Evolutionary conservation across 331 rosid species (phyloP), one percentile per base, ranked within the genome.

Genomic region (Quercus phellos): DNA sequence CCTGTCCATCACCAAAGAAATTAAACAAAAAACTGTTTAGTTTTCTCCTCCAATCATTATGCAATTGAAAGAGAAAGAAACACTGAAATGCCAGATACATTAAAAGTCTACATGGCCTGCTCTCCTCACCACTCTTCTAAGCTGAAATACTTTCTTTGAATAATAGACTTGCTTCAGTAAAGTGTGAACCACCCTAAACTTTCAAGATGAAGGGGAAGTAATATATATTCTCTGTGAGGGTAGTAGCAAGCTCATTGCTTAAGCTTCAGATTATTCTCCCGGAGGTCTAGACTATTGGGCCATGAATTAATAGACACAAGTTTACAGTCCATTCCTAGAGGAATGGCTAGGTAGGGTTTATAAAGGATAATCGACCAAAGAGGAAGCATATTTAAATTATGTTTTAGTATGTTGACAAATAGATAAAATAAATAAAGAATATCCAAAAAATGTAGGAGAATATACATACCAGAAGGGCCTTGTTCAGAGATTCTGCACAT

Each of bases 401-500:
- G 68, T 63, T 71, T 27, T 19, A 8, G 24, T 70, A 71, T 71
- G 64, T 27, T 27, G 32, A 51, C 1, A 2, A 76, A 70, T 51
- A 61, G 11, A 27, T 22, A 51, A 50, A 51, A 16, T 11, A 26
- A 66, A 13, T 16, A 55, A 32, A 54, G 74, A 43, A 69, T 73
- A 71, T 51, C 5, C 67, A 71, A 34, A 59, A 35, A 16, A 46
- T 77, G 70, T 18, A 50, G 78, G 80, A 2, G 63, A 78, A 56
- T 63, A 80, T 81, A 90, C 90, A 77, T 75, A 91, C 98, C 94
- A 54, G 87, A 60, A 84, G 84, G 79, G 70, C 76, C 79, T 79
- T 77, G 94, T 73, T 83, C 90, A 70, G 85, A 82, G 83, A 84
- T 74, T 78, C 98, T 93, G 98, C 90, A 86, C 76, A 81, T 56